Percentiles rank a stretch among this genome's conserved stretches.
These are phyloP conservation scores for Fusarium fujikuroi DNA, from an alignment of 2,329 filamentous ascomycete genomes.

Conservation along the genomic window DNA sequence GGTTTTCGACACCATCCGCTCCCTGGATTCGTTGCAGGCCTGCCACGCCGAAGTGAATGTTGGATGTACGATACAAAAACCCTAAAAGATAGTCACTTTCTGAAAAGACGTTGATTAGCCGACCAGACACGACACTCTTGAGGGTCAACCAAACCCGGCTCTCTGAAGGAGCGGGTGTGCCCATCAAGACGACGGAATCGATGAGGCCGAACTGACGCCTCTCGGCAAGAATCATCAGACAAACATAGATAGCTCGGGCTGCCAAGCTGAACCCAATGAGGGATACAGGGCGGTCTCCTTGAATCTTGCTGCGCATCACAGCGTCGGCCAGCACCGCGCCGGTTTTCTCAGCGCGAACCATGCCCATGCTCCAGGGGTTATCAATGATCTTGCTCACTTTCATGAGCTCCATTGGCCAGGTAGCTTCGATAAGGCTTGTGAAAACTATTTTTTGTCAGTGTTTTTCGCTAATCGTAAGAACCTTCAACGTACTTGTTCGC, in stretches of 20 bases:
- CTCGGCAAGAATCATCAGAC: conserved; percentile 82
- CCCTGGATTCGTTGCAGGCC: conserved; percentile 80
- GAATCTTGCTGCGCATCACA: conserved; percentile 78
- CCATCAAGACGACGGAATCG: conserved; percentile 87
- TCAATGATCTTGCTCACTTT: conserved; percentile 80
- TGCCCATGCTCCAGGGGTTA: conserved; percentile 82
- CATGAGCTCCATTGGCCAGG: conserved; percentile 71
- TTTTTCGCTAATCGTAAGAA: neutral
- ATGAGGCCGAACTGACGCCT: conserved; percentile 85
- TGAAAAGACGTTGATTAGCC: conserved; percentile 91
- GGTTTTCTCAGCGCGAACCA: conserved; percentile 79
- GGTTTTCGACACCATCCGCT: conserved; percentile 73
- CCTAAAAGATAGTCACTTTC: conserved; percentile 88
- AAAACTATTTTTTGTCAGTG: conserved; percentile 54
- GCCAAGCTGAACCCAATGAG: conserved; percentile 86
- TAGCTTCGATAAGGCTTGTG: conserved; percentile 65
- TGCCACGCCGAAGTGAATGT: conserved; percentile 83
- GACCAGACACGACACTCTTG: conserved; percentile 80
- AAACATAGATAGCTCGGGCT: conserved; percentile 84
- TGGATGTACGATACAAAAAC: conserved; percentile 86
- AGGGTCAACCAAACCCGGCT: conserved; percentile 79
- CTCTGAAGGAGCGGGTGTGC: conserved; percentile 80
- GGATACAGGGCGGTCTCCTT: conserved; percentile 83
- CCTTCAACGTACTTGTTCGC: conserved; percentile 56
- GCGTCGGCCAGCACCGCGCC: conserved; percentile 80